phyloP scores from a whole-genome alignment of 176 grass and related monocot species.

The Carex parvula region DNA sequence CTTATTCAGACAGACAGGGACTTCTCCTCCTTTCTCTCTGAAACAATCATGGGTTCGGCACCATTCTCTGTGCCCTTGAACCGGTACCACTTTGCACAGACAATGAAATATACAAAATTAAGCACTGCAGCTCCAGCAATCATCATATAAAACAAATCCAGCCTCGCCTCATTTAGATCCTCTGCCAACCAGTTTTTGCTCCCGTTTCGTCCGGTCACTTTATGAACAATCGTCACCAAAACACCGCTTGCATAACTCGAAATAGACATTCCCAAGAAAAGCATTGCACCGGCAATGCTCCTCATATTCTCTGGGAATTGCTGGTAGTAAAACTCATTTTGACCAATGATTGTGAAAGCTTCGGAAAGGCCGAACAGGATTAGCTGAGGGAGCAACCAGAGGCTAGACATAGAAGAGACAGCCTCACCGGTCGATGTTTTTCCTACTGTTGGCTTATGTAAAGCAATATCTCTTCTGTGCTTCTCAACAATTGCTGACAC shows the following conservation, averaged over 20 bases:
- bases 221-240: conserved; percentile 46
- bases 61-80: conserved; percentile 30
- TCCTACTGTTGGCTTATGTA: conserved; percentile 13
- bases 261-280: conserved; percentile 23
- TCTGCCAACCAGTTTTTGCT: conserved; percentile 44
- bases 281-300: conserved; percentile 47
- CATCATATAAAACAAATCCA: conserved; percentile 63
- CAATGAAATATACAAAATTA: conserved; percentile 53
- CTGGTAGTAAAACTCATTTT: conserved; percentile 65
- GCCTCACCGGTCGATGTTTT: neutral
- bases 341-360: conserved; percentile 49
- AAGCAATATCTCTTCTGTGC: conserved; percentile 14
- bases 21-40: neutral
- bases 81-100: conserved; percentile 61
- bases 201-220: conserved; percentile 22
- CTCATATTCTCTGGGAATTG: conserved; percentile 80
- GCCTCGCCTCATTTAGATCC: conserved; percentile 38
- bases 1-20: neutral
- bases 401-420: conserved; percentile 32
- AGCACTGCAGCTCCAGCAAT: conserved; percentile 23
- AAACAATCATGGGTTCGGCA: neutral
- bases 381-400: conserved; percentile 59
- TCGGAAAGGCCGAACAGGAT: conserved; percentile 42
- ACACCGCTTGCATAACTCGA: conserved; percentile 43
- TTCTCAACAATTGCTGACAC: conserved; percentile 40